A percentile compares a stretch with the other conserved stretches of the same genome.
Conservation (phyloP, 192 early-diverging fungal species). For the Linnemannia zychae region DNA sequence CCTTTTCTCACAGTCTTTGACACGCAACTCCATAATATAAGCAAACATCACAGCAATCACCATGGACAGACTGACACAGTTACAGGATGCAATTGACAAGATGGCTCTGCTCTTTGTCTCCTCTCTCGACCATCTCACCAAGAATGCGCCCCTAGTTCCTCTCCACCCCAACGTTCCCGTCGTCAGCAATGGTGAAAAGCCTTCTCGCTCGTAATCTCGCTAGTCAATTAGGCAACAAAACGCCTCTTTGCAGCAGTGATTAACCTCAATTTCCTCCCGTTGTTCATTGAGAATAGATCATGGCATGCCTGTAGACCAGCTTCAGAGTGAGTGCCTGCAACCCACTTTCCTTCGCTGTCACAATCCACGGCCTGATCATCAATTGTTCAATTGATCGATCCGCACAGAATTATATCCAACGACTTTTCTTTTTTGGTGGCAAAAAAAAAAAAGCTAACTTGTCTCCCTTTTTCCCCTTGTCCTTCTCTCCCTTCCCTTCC, state of each 20-base stretch:
- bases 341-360: constrained; percentile 12
- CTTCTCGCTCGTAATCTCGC: background rate
- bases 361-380: background rate
- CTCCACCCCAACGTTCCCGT: constrained; percentile 61
- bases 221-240: background rate
- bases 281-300: constrained; percentile 34
- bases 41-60: background rate
- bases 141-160: constrained; percentile 48
- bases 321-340: constrained; percentile 53
- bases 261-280: no score
- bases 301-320: constrained; percentile 60
- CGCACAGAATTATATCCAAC: no score
- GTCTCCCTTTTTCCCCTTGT: no score
- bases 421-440: background rate
- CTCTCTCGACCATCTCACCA: constrained; percentile 65
- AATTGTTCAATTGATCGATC: background rate
- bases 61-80: constrained; percentile 69
- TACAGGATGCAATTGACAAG: constrained; percentile 69
- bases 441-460: no score
- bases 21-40: background rate
- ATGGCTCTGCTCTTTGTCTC: constrained; percentile 67
- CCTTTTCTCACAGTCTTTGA: background rate
- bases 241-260: background rate
- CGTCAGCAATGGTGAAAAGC: constrained; percentile 43
- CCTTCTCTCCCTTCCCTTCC: no score